Base-by-base conservation (phyloP, 768 basidiomycete genomes). In the Trametes cingulata region DNA sequence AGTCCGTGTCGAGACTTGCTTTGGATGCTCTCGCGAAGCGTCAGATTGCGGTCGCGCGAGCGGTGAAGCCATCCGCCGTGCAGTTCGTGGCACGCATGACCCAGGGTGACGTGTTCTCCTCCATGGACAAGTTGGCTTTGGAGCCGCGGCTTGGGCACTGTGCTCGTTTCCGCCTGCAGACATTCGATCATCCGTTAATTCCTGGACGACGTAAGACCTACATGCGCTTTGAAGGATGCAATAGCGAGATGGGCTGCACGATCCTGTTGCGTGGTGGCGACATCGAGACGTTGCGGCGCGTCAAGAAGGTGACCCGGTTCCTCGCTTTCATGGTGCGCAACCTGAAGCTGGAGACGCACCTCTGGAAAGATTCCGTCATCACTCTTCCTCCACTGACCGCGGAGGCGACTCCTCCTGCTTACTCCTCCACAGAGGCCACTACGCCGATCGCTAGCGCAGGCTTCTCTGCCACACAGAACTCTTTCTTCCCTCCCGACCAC, bases 181-280 rank as follows among this genome's bases (percentile, higher is more conserved):
- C 97, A 0, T 98, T 90, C 71, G 96, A 98, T 63, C 95, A 99
- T 73, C 82, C 85, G 13, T 79, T 95, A 40, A 99, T 98, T 41
- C 94, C 95, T n/a, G 95, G 94, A 19, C 83, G 83, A 17, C 82
- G 97, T 56, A 99, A 99, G 78, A 93, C 96, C 0, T 91, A 93
- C 69, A 95, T 99, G 93, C 88, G 97, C 1, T 98, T 99, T 68
- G 97, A 99, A 74, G 96, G 96, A 1, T 97, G 95, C 68, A 90
- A 84, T 69, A 83, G 84, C 50, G 93, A 97, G 63, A 90, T 93
- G 83, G 95, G 95, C 0, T 98, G 95, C 65, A 98, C 97, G 2
- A 88, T 99, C 65, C 81, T 98, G 39, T 73, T 99, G 46, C 84
- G 97, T 42, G 97, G 97, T 10, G 95, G 85, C 3, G 84, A 95